Evolutionary conservation across 2,329 filamentous ascomycete genomes (phyloP).

Genomic region (Microcera coccophila): DNA sequence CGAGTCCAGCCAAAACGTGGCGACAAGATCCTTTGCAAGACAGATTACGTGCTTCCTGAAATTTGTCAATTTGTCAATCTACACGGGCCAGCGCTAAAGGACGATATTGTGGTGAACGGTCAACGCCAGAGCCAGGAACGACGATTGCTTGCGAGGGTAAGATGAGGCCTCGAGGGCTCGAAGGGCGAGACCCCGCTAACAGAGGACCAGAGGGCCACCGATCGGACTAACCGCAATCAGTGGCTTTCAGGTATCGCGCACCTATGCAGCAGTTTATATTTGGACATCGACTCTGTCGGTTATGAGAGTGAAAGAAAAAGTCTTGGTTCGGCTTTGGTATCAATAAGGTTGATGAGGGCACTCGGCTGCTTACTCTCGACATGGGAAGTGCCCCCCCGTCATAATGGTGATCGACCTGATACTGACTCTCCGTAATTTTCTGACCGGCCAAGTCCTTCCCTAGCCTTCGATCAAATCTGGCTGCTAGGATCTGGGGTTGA

Average conservation of each 20-base stretch:
- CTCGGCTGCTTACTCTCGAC: too few species aligned
- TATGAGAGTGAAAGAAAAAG: background rate
- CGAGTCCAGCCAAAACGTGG: background rate
- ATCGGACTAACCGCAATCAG: background rate
- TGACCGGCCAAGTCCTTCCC: background rate
- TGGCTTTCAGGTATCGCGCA: background rate
- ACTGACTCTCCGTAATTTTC: background rate
- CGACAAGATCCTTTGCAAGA: background rate
- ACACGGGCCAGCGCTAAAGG: background rate
- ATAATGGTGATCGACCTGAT: background rate
- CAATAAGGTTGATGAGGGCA: background rate
- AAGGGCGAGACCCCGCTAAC: background rate
- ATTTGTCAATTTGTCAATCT: background rate
- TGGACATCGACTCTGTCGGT: background rate
- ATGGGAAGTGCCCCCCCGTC: background rate
- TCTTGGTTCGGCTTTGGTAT: background rate
- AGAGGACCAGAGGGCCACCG: background rate
- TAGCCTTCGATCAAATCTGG: conserved; percentile 9
- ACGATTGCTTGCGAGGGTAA: background rate
- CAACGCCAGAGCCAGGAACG: background rate
- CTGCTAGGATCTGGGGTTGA: conserved; percentile 13
- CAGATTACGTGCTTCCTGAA: background rate
- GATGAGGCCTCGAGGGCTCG: background rate
- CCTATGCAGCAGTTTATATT: background rate
- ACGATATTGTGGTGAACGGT: background rate